Evolutionary conservation across 2,329 filamentous ascomycete species (phyloP), one percentile per base, ranked within the genome.

Genomic region (Polytolypa hystricis): DNA sequence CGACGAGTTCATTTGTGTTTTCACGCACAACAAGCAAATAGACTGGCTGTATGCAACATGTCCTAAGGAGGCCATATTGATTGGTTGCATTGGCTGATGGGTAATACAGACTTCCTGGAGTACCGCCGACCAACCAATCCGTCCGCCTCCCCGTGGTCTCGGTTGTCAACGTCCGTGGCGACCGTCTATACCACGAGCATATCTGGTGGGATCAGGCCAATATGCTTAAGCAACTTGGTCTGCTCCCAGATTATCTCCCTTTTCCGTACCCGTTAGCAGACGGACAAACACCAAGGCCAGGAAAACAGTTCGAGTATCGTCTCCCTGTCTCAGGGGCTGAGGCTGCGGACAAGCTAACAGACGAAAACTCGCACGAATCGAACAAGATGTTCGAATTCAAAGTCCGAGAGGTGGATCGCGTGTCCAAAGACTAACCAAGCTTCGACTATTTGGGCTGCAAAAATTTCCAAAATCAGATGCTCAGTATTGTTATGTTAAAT

Each of bases 121-220:
- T 78, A 0, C 62, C 68, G 6, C 63, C 74, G 0, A 78, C 73
- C 1, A 64, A 70, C 39, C 65, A 69, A 37, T 61, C 64, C 28
- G 71, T 78, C 1, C 72, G 77, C 46, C 62, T 74, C 2, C 64
- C 71, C 1, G 54, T 77, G 2, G 66, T 77, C 2, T 69, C 62
- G 34, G 69, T 78, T 5, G 71, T 77, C 1, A 67, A 66, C 20
- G 58, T 77, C 35, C 50, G 66, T 9, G 70, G 63, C 0, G 67
- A 64, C 0, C 69, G 65, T 44, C 46, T 73, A 15, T 67, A 62
- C 50, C 66, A 66, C 28, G 72, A 77, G 48, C 65, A 71, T 38
- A 53, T 77, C 5, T 77, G 77, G 46, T 78, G 74, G 74, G 74
- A 78, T 47, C 74, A 78, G 48, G 74, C 73, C 6, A 69, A 62